Conservation (phyloP, 371 early-diverging fungal species). For the Mortierella sp. region DNA sequence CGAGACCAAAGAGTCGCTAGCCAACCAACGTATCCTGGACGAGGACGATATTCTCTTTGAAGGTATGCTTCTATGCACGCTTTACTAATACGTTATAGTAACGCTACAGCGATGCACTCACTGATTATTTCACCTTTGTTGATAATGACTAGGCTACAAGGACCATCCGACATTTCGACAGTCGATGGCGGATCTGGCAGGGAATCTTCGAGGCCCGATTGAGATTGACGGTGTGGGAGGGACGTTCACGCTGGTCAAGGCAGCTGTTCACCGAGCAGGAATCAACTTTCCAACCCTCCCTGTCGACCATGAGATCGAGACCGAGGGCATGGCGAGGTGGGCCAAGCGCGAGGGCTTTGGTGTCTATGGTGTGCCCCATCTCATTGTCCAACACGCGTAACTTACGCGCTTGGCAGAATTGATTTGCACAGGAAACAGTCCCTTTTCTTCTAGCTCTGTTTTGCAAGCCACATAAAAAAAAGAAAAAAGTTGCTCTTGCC, state of each 20-base stretch:
- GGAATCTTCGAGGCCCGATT: constrained; percentile 50
- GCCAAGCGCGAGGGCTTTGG: constrained; percentile 75
- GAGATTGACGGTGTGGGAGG: constrained; percentile 78
- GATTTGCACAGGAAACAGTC: not conserved
- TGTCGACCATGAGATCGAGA: constrained; percentile 76
- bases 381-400: constrained; percentile 65
- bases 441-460: not conserved
- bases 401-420: not conserved
- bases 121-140: not conserved
- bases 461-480: constrained; percentile 4
- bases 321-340: constrained; percentile 83
- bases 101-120: not conserved
- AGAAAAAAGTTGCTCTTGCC: not conserved
- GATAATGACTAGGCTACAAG: constrained; percentile 33
- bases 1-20: constrained; percentile 70
- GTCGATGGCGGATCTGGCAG: constrained; percentile 64
- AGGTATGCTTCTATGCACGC: constrained; percentile 25
- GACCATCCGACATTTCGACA: constrained; percentile 52
- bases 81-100: not conserved
- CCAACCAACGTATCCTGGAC: constrained; percentile 66
- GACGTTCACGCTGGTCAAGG: constrained; percentile 75
- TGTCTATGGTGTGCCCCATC: constrained; percentile 73
- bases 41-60: constrained; percentile 61
- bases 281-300: constrained; percentile 73
- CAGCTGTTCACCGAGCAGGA: constrained; percentile 77